Evolutionary conservation across 257 asterid species (phyloP).

Genomic region (Salvia rosmarinus): DNA sequence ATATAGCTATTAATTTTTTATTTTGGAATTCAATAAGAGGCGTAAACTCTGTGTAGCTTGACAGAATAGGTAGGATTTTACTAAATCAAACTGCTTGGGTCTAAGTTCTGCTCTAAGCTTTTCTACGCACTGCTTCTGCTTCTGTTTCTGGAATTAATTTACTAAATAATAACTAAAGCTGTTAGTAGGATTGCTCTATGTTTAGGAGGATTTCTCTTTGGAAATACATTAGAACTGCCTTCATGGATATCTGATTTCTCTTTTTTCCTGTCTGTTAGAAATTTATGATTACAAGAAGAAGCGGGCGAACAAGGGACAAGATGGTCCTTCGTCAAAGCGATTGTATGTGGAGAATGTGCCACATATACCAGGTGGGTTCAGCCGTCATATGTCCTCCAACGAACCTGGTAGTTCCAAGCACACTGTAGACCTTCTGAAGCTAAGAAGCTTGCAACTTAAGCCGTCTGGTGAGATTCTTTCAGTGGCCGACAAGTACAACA

Average conservation of each 20-base stretch:
- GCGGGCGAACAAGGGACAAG: slow-evolving; percentile 76
- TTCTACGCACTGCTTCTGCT: slow-evolving; percentile 4
- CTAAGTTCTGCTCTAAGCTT: slow-evolving; percentile 18
- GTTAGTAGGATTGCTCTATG: neutral
- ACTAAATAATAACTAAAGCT: neutral
- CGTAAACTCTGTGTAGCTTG: slow-evolving; percentile 1
- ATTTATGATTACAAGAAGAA: slow-evolving; percentile 65
- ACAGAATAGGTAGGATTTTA: slow-evolving; percentile 10
- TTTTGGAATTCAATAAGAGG: slow-evolving; percentile 2
- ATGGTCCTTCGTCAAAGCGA: slow-evolving; percentile 82
- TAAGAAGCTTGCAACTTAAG: slow-evolving; percentile 59
- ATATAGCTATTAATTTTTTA: slow-evolving; percentile 20
- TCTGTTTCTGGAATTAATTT: slow-evolving; percentile 15
- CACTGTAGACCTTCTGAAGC: slow-evolving; percentile 58
- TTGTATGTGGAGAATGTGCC: slow-evolving; percentile 88
- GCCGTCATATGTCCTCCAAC: slow-evolving; percentile 63
- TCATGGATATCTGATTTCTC: slow-evolving; percentile 43
- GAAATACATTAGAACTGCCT: slow-evolving; percentile 21
- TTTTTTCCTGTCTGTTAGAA: slow-evolving; percentile 53
- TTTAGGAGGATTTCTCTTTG: slow-evolving; percentile 13
- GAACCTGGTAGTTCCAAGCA: slow-evolving; percentile 51
- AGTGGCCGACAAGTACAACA: slow-evolving; percentile 81
- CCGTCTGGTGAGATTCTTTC: slow-evolving; percentile 69
- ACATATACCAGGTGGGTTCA: slow-evolving; percentile 82
- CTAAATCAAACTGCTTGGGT: neutral